Evolutionary conservation across 768 basidiomycete species (phyloP).

Genomic region (Tricholoma matsutake): DNA sequence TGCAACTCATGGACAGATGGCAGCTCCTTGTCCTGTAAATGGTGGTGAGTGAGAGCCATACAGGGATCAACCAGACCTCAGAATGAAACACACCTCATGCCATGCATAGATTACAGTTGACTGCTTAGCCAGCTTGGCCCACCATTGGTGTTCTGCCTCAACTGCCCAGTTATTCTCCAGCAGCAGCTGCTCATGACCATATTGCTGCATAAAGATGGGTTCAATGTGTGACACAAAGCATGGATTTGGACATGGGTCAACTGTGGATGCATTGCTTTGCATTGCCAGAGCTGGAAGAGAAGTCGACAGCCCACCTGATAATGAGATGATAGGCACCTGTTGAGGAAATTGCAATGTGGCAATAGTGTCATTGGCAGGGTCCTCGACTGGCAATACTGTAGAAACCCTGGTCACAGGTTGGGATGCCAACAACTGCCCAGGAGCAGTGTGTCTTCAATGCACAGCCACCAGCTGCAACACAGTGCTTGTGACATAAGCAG

Average conservation of each 20-base stretch:
- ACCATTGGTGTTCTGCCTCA: neutral
- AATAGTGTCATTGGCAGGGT: neutral
- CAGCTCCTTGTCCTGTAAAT: neutral
- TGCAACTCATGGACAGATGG: neutral
- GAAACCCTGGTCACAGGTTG: neutral
- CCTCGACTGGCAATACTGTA: neutral
- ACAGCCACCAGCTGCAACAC: neutral
- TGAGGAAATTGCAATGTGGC: neutral
- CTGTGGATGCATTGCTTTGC: neutral
- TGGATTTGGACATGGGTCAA: neutral
- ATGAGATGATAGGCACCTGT: neutral
- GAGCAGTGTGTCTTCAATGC: neutral
- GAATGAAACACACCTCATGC: neutral
- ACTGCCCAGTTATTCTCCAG: no score
- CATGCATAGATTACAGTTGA: neutral
- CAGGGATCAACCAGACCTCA: no score
- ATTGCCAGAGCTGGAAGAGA: neutral
- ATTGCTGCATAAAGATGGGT: no score
- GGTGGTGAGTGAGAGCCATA: no score
- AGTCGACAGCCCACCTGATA: neutral
- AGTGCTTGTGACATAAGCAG: neutral
- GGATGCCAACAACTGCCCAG: neutral
- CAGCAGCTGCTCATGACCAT: no score
- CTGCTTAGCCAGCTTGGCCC: neutral
- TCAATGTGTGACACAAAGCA: no score